These are phyloP conservation scores for Nicotiana undulata DNA, from an alignment of 257 asterid species.

Conservation along the genomic window DNA sequence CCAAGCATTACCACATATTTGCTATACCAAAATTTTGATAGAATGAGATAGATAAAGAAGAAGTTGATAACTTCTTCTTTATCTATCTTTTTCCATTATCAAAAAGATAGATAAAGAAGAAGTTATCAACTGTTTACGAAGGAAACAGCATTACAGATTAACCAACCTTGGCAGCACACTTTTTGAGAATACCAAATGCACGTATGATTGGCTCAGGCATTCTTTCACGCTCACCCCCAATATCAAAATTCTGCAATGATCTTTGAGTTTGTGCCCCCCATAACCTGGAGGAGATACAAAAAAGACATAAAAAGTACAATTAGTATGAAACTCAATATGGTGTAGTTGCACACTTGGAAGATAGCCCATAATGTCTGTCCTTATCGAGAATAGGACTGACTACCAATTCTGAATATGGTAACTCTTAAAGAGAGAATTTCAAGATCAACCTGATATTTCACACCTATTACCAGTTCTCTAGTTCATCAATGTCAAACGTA, in stretches of 20 bases:
- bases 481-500: not conserved
- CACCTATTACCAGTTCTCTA: not conserved
- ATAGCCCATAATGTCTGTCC: no score
- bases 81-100: no score
- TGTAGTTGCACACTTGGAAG: no score
- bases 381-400: no score
- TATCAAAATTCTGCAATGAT: slow-evolving; percentile 90
- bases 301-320: not conserved
- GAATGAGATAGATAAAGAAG: not conserved
- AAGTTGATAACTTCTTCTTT: not conserved
- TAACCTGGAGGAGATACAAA: slow-evolving; percentile 38
- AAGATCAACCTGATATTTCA: not conserved
- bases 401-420: not conserved
- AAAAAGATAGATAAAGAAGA: not conserved
- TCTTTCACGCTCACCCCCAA: slow-evolving; percentile 92
- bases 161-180: slow-evolving; percentile 90
- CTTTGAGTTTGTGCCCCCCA: slow-evolving; percentile 99
- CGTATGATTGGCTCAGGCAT: slow-evolving; percentile 96
- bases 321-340: not conserved
- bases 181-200: slow-evolving; percentile 91
- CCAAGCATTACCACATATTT: not conserved
- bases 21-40: not conserved
- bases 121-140: not conserved
- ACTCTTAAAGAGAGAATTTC: not conserved
- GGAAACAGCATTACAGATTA: not conserved